These are phyloP conservation scores for Phialemonium atrogriseum DNA, from an alignment of 2,329 filamentous ascomycete species.

Conservation along the genomic window DNA sequence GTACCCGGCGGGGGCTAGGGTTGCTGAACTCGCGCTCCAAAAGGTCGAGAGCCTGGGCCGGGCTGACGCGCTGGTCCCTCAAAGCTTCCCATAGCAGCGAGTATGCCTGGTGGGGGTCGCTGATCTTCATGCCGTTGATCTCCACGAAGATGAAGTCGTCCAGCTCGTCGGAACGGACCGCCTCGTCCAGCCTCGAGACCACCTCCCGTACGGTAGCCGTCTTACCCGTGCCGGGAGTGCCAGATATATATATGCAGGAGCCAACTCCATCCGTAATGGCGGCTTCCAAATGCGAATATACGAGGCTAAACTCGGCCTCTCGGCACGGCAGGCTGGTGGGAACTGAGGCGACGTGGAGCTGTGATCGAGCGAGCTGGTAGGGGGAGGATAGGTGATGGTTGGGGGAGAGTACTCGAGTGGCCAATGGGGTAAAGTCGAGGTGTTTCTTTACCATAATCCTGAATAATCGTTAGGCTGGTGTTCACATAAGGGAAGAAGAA, in stretches of 20 bases:
- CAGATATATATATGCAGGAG: constrained; percentile 97
- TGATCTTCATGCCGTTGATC: constrained; percentile 99
- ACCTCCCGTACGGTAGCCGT: constrained; percentile 96
- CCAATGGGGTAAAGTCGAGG: constrained; percentile 91
- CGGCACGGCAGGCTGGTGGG: constrained; percentile 84
- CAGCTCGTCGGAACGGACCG: constrained; percentile 80
- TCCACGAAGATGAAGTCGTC: constrained; percentile 99
- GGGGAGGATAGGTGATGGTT: constrained; percentile 71
- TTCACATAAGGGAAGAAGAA: constrained; percentile 30
- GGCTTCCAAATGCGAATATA: constrained; percentile 88
- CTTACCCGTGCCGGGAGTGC: constrained; percentile 96
- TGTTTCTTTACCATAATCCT: constrained; percentile 73
- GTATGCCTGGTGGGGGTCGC: constrained; percentile 94
- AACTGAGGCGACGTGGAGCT: constrained; percentile 89
- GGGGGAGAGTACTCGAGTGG: constrained; percentile 74
- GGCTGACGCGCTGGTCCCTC: constrained; percentile 85
- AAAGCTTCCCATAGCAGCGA: constrained; percentile 92
- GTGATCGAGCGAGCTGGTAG: constrained; percentile 81
- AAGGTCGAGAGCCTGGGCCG: constrained; percentile 82
- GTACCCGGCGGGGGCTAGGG: constrained; percentile 81
- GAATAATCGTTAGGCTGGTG: constrained; percentile 12
- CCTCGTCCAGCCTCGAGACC: constrained; percentile 78
- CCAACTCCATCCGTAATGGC: constrained; percentile 91
- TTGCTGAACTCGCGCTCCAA: constrained; percentile 88
- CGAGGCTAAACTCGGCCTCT: constrained; percentile 82